Percentiles rank a stretch among this genome's conserved stretches.
Conservation (phyloP, 345 rosid genomes). For the Noccaea bulbosa region DNA sequence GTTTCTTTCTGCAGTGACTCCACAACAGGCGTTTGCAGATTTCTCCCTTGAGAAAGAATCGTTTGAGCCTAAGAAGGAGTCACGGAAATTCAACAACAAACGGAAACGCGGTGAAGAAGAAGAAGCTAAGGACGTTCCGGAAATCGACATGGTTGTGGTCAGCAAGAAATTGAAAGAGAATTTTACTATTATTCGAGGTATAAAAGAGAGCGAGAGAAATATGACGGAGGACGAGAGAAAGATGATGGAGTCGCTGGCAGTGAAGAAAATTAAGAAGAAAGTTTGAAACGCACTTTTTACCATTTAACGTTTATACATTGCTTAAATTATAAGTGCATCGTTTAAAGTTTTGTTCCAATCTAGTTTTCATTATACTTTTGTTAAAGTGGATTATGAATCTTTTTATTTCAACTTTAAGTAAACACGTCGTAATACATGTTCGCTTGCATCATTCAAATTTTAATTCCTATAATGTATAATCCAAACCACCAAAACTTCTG, state of each 20-base stretch:
- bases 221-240: slow-evolving; percentile 60
- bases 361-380: slow-evolving; percentile 5
- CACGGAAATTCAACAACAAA: slow-evolving; percentile 56
- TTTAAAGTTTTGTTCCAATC: neutral
- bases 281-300: slow-evolving; percentile 6
- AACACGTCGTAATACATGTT: too few species aligned
- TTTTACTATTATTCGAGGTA: slow-evolving; percentile 53
- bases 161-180: slow-evolving; percentile 59
- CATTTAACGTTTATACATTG: slow-evolving; percentile 10
- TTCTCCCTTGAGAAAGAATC: slow-evolving; percentile 62
- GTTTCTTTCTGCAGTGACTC: slow-evolving; percentile 55
- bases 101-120: slow-evolving; percentile 48
- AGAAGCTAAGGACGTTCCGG: slow-evolving; percentile 12
- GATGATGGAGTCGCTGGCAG: slow-evolving; percentile 49
- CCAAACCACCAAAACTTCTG: too few species aligned
- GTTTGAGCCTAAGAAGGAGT: slow-evolving; percentile 46
- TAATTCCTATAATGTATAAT: too few species aligned
- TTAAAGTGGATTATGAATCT: neutral
- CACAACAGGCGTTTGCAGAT: slow-evolving; percentile 75
- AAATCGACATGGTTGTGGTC: slow-evolving; percentile 54
- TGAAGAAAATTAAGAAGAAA: slow-evolving; percentile 42
- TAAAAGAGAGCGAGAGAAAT: slow-evolving; percentile 66
- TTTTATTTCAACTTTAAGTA: neutral
- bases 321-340: neutral
- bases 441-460: too few species aligned